Evolutionary conservation across 1,139 yeast genomes (phyloP), one percentile per base, ranked within the genome.

Genomic region (Blastobotrys apis): DNA sequence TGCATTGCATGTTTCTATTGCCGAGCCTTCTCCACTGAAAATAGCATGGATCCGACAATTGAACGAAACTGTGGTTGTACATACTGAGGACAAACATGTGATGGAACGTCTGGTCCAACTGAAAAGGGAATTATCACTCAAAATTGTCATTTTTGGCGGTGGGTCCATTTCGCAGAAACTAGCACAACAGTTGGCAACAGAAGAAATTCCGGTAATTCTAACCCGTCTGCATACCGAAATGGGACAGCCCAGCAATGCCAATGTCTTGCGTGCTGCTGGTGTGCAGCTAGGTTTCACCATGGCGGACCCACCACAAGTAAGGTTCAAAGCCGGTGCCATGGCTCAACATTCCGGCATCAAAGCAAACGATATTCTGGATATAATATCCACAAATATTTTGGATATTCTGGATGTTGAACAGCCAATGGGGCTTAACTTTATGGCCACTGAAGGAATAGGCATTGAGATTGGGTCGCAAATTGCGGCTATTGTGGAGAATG

Each of bases 131-230:
- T n/a, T 29, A 4, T 34, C 41, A 9, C 19, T 41, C n/a, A 33
- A 37, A 4, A 15, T 49, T n/a, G 30, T 50, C 5, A 38, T 50
- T 6, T 15, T 49, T 15, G 53, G 53, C 13, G 53, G 51, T 6
- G 53, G 48, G 2, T 44, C 35, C 26, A 48, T 49, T 19, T 47
- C 52, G 9, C 44, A 49, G 29, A 31, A 41, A 3, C 25, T 50
- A 23, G 53, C 49, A 1, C 34, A 38, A 6, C 37, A 41, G n/a
- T 29, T 50, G 8, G 47, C 52, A 15, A 27, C 27, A 13, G 33
- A 22, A n/a, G 43, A 45, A 12, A 37, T 50, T 17, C 48, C 53
- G 2, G 49, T 50, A 12, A 31, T 43, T n/a, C 26, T 43, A 26
- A 39, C 30, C 1, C 9, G 12, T 2, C 15, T 33, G 16, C n/a